Conservation (phyloP, 2,329 filamentous ascomycete genomes). For the Colletotrichum shisoi region DNA sequence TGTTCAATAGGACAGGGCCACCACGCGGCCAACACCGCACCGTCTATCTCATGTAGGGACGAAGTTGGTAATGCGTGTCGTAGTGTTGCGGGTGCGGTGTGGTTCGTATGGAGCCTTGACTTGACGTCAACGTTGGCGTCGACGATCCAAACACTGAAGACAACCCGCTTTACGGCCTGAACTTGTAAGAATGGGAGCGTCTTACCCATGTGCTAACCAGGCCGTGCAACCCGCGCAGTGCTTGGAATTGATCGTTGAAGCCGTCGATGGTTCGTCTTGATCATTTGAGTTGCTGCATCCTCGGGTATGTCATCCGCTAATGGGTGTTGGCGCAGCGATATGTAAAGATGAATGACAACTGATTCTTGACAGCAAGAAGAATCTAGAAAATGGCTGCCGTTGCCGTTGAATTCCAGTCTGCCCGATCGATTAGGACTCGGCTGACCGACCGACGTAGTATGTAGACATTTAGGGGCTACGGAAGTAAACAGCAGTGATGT, state of each 20-base stretch:
- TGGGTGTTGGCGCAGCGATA: too few species aligned
- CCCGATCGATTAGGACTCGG: too few species aligned
- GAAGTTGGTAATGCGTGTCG: background rate
- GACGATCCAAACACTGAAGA: background rate
- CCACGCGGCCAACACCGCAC: background rate
- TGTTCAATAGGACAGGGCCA: slow-evolving; percentile 1
- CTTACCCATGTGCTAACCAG: background rate
- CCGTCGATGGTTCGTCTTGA: background rate
- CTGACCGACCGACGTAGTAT: too few species aligned
- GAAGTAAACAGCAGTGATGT: too few species aligned
- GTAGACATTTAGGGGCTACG: too few species aligned
- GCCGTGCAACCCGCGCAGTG: background rate
- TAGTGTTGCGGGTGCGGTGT: background rate
- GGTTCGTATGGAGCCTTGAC: too few species aligned
- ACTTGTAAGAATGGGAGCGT: background rate
- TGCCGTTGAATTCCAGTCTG: too few species aligned
- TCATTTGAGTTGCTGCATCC: background rate
- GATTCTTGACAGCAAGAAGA: too few species aligned
- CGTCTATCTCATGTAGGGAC: background rate
- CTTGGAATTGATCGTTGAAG: background rate
- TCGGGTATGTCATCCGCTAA: background rate
- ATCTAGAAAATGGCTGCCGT: too few species aligned
- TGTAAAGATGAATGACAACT: too few species aligned
- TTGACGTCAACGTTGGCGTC: background rate
- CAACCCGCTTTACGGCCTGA: background rate